Conservation (phyloP, 2,329 filamentous ascomycete species). For the Colletotrichum eleusines region DNA sequence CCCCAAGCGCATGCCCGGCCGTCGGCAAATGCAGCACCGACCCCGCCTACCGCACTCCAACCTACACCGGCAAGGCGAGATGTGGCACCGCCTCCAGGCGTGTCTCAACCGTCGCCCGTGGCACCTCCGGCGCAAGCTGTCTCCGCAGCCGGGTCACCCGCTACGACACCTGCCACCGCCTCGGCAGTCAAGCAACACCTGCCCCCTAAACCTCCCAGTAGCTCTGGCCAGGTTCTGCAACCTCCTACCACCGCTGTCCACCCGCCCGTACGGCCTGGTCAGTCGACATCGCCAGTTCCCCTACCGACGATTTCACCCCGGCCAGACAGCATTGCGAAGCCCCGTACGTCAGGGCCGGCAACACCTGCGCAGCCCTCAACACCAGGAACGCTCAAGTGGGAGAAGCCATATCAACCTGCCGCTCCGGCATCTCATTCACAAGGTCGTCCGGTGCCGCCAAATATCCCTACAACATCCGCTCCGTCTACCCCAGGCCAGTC, state of each 20-base stretch:
- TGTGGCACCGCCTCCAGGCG: constrained; percentile 18
- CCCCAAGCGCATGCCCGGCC: constrained; percentile 28
- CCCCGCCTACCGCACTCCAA: constrained; percentile 11
- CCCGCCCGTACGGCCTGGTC: constrained; percentile 45
- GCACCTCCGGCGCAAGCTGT: constrained; percentile 30
- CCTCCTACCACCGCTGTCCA: constrained; percentile 51
- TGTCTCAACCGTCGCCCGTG: constrained; percentile 31
- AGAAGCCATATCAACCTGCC: constrained; percentile 56
- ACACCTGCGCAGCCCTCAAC: constrained; percentile 44
- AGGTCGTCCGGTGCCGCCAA: constrained; percentile 40
- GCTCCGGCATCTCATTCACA: constrained; percentile 46
- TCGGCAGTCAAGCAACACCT: constrained; percentile 50
- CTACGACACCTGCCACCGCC: constrained; percentile 40
- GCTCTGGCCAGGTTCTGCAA: constrained; percentile 52
- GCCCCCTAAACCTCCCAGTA: constrained; percentile 49
- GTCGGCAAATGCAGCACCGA: constrained; percentile 2
- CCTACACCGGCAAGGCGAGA: constrained; percentile 28
- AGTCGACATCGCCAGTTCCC: constrained; percentile 42
- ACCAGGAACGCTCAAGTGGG: constrained; percentile 54
- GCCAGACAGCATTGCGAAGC: constrained; percentile 50
- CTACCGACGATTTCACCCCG: constrained; percentile 50
- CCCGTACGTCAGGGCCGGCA: constrained; percentile 49
- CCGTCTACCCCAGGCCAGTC: constrained; percentile 39
- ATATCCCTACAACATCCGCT: constrained; percentile 20
- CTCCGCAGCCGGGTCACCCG: background rate